Evolutionary conservation across 768 basidiomycete species (phyloP), one percentile per base, ranked within the genome.

Genomic region (Coprinellus micaceus): DNA sequence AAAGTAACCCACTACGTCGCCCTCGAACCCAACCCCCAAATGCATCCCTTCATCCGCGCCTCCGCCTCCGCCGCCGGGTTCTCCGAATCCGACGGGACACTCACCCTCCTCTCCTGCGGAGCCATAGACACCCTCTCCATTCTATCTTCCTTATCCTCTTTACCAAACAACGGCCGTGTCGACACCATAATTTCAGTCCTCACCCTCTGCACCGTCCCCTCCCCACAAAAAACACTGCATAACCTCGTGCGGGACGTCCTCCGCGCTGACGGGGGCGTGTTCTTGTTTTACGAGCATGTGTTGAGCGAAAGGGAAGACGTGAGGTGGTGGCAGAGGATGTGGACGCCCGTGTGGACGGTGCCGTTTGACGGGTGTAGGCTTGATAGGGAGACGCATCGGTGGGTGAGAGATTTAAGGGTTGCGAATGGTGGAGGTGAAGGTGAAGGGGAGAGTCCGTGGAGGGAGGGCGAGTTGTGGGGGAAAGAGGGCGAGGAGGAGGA

Each of bases 211-310:
- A 79, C 83, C 7, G 68, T 91, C 12, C 85, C 87, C 0, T 62
- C 73, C 2, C 85, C 88, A 0, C 67, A 82, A 56, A 57, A 67
- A 11, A 80, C 81, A 0, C 65, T 89, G 15, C 52, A 56, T 2
- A 66, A 67, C 0, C 75, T 91, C 15, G 73, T 78, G 3, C 65
- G 70, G 3, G 76, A 82, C 10, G 71, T 83, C 1, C 76, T 91
- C 29, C 82, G 78, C 57, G 78, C 87, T 6, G 33, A 33, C 0
- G 85, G 86, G 0, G 89, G 89, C 0, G 74, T 78, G 50, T 54
- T 91, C 0, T 71, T 91, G 17, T 84, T 84, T 62, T 84, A 82
- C 58, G 89, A 91, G 66, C 89, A 91, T 58, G 86, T 91, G 10
- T 68, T 76, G 51, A 86, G 78, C 60, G 78, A 73, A 1, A 66